phyloP scores from a whole-genome alignment of 2,329 filamentous ascomycete species.

The Fusarium phyllophilum region DNA sequence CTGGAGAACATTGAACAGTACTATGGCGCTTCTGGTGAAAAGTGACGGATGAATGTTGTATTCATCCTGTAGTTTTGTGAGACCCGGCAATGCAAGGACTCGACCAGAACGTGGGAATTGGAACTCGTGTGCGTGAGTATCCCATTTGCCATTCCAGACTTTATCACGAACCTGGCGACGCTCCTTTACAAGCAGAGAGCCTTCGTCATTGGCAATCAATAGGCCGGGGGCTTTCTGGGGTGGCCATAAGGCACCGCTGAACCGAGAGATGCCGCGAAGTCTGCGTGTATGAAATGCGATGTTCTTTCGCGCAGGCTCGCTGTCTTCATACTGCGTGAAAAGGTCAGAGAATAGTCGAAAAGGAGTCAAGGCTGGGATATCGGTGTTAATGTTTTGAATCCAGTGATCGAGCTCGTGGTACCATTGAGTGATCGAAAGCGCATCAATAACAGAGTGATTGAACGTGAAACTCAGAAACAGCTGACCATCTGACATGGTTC shows the following conservation, averaged over 20 bases:
- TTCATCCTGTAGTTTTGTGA: conserved; percentile 36
- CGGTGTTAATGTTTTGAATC: conserved; percentile 35
- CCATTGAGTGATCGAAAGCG: conserved; percentile 47
- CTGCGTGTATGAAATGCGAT: conserved; percentile 45
- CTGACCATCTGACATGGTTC: conserved; percentile 16
- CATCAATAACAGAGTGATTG: conserved; percentile 51
- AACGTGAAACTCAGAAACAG: conserved; percentile 45
- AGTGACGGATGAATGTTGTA: conserved; percentile 42
- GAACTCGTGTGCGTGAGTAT: conserved; percentile 35
- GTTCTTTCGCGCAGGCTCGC: conserved; percentile 42
- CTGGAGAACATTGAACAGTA: conserved; percentile 49
- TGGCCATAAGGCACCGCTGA: conserved; percentile 48
- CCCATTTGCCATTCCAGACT: conserved; percentile 48
- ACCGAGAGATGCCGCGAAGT: conserved; percentile 51
- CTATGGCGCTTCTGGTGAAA: conserved; percentile 47
- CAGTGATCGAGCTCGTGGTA: conserved; percentile 48
- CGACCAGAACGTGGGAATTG: conserved; percentile 47
- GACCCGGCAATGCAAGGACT: conserved; percentile 41
- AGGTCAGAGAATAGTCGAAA: conserved; percentile 49
- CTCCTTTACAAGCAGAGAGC: conserved; percentile 25
- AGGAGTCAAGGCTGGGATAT: conserved; percentile 39
- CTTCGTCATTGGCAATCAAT: conserved; percentile 48
- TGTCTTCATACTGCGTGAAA: conserved; percentile 45
- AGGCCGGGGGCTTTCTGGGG: conserved; percentile 47
- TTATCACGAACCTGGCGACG: conserved; percentile 36